phyloP scores from a whole-genome alignment of 1,284 basidiomycete species.

The Anthracocystis walkeri region DNA sequence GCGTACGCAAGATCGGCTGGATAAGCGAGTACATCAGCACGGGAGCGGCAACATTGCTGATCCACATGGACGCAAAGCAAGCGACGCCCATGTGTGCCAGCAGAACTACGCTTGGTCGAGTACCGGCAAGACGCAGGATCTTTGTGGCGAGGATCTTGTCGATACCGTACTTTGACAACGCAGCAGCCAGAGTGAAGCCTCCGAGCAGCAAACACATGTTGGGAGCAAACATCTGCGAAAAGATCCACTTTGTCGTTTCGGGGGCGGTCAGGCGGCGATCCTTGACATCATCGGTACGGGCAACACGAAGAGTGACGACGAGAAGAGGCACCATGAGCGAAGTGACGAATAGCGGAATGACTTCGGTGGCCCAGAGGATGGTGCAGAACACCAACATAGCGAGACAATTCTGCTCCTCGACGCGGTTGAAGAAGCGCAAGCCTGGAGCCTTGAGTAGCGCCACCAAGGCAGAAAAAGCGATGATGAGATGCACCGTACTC shows the following conservation, averaged over 20 bases:
- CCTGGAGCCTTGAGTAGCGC: conserved; percentile 64
- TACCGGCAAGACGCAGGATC: conserved; percentile 89
- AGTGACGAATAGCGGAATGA: conserved; percentile 95
- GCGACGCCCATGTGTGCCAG: conserved; percentile 96
- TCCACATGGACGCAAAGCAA: conserved; percentile 99
- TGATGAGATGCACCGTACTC: conserved; percentile 63
- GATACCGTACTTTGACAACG: conserved; percentile 95
- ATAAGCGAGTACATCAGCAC: conserved; percentile 98
- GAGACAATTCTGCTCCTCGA: conserved; percentile 89
- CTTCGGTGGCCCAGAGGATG: conserved; percentile 96
- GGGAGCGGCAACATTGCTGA: conserved; percentile 96
- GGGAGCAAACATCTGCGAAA: conserved; percentile 79
- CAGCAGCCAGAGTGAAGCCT: conserved; percentile 99
- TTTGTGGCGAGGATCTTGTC: conserved; percentile 91
- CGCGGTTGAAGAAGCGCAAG: conserved; percentile 72
- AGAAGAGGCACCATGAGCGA: conserved; percentile 89
- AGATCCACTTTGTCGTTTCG: conserved; percentile 83
- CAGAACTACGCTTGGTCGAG: conserved; percentile 84
- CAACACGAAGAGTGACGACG: conserved; percentile 87
- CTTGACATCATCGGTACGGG: conserved; percentile 77
- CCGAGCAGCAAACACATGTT: conserved; percentile 81
- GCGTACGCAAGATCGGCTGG: conserved; percentile 90
- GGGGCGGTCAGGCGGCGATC: conserved; percentile 75
- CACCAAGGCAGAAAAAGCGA: conserved; percentile 60
- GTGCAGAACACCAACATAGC: conserved; percentile 92